Evolutionary conservation across 139 green algal genomes (phyloP), one percentile per base, ranked within the genome.

Genomic region (Tetraselmis striata): DNA sequence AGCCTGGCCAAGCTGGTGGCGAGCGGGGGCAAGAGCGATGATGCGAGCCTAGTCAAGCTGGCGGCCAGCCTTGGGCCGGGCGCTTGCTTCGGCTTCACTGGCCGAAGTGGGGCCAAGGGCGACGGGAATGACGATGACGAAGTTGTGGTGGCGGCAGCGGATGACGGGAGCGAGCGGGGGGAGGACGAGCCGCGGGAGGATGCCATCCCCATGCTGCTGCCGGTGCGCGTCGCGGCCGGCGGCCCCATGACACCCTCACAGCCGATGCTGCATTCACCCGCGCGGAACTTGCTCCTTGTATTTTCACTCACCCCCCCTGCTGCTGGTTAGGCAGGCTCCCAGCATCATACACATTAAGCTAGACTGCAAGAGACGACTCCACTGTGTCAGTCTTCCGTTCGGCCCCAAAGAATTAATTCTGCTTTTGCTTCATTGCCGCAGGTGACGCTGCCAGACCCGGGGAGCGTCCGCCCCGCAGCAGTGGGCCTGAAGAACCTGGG

Each of bases 401-500:
- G n/a, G n/a, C n/a, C n/a, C n/a, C n/a, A n/a, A n/a, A n/a, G n/a
- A n/a, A n/a, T n/a, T n/a, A n/a, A n/a, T n/a, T n/a, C n/a, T n/a
- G n/a, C n/a, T n/a, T n/a, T n/a, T n/a, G n/a, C n/a, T n/a, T n/a
- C n/a, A n/a, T n/a, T n/a, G n/a, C n/a, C n/a, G 45, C 45, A 18
- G 45, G 45, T 67, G 45, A 67, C 18, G 5, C 45, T 67, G 45
- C 45, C 45, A 25, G 11, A 18, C 5, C 18, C 11, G 45, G 45
- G 18, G 5, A 25, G 11, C 45, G 18, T 67, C 45, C 45, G 45
- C 18, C 45, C 45, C 45, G 45, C 45, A 67, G 45, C 45, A 18
- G 45, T 67, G 45, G 45, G 45, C 11, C 45, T 67, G 11, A 67
- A 67, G 45, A 67, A 67, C 18, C 45, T 67, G 45, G 88, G 90